Evolutionary conservation across 495 filamentous ascomycete species (phyloP), one percentile per base, ranked within the genome.

Genomic region (Penicillium mononematosum): DNA sequence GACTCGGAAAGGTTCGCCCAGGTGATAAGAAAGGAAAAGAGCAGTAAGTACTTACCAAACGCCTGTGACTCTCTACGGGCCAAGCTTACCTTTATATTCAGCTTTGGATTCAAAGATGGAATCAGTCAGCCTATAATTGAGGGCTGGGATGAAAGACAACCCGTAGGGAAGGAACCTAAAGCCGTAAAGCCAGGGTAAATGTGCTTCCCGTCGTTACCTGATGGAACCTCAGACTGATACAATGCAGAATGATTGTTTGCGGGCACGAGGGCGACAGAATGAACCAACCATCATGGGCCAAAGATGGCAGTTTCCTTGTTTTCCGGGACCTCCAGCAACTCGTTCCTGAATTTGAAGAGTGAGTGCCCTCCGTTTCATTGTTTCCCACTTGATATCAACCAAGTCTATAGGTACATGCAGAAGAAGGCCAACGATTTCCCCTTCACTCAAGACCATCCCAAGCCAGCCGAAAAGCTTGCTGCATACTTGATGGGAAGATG

Each of bases 251-350:
- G 44, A 61, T 67, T 22, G 47, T 68, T 45, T 20, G 49, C 31
- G 48, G 48, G 9, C 48, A 51, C 24, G 46, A 54, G 7, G 65
- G 65, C 0, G 65, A 65, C 32, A 24, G 48, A 6, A 47, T 49
- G 44, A 38, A 41, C n/a, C 42, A 52, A 48, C 70, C 66, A 6
- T 25, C 44, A 24, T 75, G 73, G 73, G 65, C 69, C 22, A 56
- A 45, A n/a, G 64, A 75, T 19, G 70, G 73, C 38, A 73, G 67
- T 56, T 75, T 68, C 46, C 58, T 75, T n/a, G 73, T 67, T 16
- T 69, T 74, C 55, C 73, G 71, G 32, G 58, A 75, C 27, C 47
- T 75, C 7, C 56, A 73, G 14, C 64, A 75, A 39, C 49, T 66
- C 1, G 71, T 75, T 14, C 64, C 66, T 3, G 67, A 69, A 25